These are phyloP conservation scores for Podosphaera leucotricha DNA, from an alignment of 2,329 filamentous ascomycete species.

Conservation along the genomic window DNA sequence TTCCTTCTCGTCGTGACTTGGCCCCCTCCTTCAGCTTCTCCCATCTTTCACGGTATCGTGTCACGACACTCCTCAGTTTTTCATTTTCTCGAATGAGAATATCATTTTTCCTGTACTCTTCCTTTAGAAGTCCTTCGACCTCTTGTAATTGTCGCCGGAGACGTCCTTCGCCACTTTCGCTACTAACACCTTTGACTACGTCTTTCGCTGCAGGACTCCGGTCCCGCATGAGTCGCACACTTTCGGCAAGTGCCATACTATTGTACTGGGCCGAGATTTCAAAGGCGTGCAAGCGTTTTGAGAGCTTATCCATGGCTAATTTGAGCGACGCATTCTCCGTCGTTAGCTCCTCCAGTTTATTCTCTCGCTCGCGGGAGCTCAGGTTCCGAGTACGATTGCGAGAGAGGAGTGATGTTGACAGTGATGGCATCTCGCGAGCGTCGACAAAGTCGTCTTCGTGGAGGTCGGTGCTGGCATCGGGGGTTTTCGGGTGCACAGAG, in stretches of 20 bases:
- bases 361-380: slow-evolving; percentile 26
- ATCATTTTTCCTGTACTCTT: slow-evolving; percentile 35
- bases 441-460: slow-evolving; percentile 77
- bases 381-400: slow-evolving; percentile 18
- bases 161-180: slow-evolving; percentile 18
- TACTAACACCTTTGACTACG: slow-evolving; percentile 1
- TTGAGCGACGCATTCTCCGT: slow-evolving; percentile 76
- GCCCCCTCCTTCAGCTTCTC: slow-evolving; percentile 45
- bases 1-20: slow-evolving; percentile 18
- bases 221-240: slow-evolving; percentile 38
- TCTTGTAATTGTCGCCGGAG: slow-evolving; percentile 31
- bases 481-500: slow-evolving; percentile 20
- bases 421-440: slow-evolving; percentile 40
- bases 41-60: slow-evolving; percentile 38
- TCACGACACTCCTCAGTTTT: slow-evolving; percentile 29
- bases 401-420: slow-evolving; percentile 20
- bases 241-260: slow-evolving; percentile 67
- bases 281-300: slow-evolving; percentile 73
- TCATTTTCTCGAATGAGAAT: slow-evolving; percentile 37
- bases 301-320: slow-evolving; percentile 63
- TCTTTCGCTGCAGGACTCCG: slow-evolving; percentile 23
- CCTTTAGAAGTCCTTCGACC: slow-evolving; percentile 40
- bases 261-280: slow-evolving; percentile 80
- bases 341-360: slow-evolving; percentile 67
- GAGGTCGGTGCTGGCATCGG: slow-evolving; percentile 20